Base-by-base conservation (phyloP, 371 early-diverging fungal genomes). In the Haplosporangium sp. region DNA sequence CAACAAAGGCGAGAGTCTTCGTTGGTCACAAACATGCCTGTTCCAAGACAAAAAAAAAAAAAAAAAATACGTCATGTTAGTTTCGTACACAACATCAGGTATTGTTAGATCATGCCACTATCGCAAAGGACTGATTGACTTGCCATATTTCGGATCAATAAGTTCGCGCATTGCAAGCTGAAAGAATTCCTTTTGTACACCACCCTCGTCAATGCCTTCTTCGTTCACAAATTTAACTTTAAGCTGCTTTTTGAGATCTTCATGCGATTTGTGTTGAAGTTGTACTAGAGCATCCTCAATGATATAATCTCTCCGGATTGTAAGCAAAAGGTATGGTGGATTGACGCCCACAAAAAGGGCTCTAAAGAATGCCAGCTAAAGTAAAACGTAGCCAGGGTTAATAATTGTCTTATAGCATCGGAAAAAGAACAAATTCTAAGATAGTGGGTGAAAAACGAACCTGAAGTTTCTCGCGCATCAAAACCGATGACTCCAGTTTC, bases 131-230 rank as follows among this genome's bases (percentile, higher is more conserved):
- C 5, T 50, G n/a, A n/a, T 4, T n/a, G n/a, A n/a, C 50, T 55
- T 88, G 71, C 96, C 98, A 77, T 95, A 98, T 74, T 96, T 92
- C 17, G 93, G 92, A 74, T 96, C 95, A 85, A 98, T 94, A 57
- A 98, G 87, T 62, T 97, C 96, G 57, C 96, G 89, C 63, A 95
- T 93, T 17, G 97, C 89, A 37, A 97, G 86, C 62, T 95, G 93
- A 79, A 97, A 96, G 87, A 97, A 97, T 83, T 99, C 99, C 71
- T 98, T 97, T 63, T 96, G 96, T 8, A 99, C 93, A 39, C 98
- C 97, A 57, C 98, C 98, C 83, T 95, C 93, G 72, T 98, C 98
- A 74, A 92, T 92, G 40, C 93, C 91, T 78, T 93, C 94, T 71
- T 98, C 98, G 27, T 94, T 94, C 8, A 95, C 89, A 88, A 97